Evolutionary conservation across 1,284 basidiomycete genomes (phyloP), one percentile per base, ranked within the genome.

Genomic region (Ustilago hordei): DNA sequence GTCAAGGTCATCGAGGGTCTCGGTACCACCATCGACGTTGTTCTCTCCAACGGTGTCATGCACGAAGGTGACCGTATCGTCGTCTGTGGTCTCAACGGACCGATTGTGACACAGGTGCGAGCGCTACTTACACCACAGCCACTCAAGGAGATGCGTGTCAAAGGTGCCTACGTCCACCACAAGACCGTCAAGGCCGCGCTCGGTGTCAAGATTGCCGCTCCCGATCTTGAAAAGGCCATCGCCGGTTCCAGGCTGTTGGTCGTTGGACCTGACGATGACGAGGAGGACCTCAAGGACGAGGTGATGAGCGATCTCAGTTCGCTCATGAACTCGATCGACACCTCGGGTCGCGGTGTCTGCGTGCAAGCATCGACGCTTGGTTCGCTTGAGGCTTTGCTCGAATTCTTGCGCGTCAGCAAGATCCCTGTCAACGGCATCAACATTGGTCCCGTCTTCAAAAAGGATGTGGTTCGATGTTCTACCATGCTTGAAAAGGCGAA

Each of bases 1-100:
- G 97, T 99, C 87, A 99, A 99, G 90, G 94, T 98, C 75, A 92
- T 99, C 82, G 97, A 99, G 87, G 97, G 97, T 86, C 89, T 99
- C 59, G 97, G 97, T 55, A 99, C 96, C 45, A 99, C 97, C 1
- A 95, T 99, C 82, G 97, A 99, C 88, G 95, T 99, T 38, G 92
- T 99, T 17, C 89, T 99, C 64, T 95, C 94, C 39, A 99, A 99
- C 86, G 97, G 97, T 87, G 92, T 95, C 75, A 88, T 99, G 83
- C 90, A 88, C 68, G 97, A 99, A 87, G 92, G 96, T 28, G 97
- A 99, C 87, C 93, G 90, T 87, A 97, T 99, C 75, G 95, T 99
- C 9, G 90, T 99, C 34, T 99, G 96, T 85, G 97, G 97, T 86
- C 90, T 98, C 73, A 98, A 99, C 85, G 97, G 97, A 2, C 95